Conservation (phyloP, 345 rosid species). For the Lagerstroemia speciosa region DNA sequence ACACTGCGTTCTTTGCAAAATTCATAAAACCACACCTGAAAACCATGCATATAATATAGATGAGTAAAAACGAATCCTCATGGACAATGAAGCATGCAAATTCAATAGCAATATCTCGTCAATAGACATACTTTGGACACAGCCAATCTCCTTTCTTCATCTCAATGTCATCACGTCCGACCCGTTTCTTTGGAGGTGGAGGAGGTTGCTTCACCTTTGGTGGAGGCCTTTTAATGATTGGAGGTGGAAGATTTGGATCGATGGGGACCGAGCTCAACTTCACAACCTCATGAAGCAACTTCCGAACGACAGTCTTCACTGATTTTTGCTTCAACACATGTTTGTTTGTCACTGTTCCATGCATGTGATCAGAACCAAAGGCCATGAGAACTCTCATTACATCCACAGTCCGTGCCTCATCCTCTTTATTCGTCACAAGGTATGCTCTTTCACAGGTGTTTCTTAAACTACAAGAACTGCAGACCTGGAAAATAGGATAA, state of each 20-base stretch:
- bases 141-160: constrained; percentile 99
- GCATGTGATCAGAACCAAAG: constrained; percentile 65
- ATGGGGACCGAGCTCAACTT: constrained; percentile 86
- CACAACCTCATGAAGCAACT: constrained; percentile 77
- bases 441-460: constrained; percentile 78
- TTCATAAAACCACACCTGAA: constrained; percentile 95
- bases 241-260: constrained; percentile 95
- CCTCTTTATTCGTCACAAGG: constrained; percentile 83
- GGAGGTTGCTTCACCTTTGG: constrained; percentile 98
- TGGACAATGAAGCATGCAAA: neutral
- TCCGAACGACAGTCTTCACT: constrained; percentile 69
- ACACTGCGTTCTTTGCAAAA: constrained; percentile 83
- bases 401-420: constrained; percentile 85
- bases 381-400: constrained; percentile 68
- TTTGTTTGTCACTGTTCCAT: constrained; percentile 48
- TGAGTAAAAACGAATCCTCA: neutral
- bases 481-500: constrained; percentile 47
- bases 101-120: neutral
- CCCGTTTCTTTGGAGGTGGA: constrained; percentile 75
- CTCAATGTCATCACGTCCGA: constrained; percentile 95
- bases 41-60: constrained; percentile 2
- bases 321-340: constrained; percentile 62
- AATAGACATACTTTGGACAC: constrained; percentile 72
- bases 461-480: constrained; percentile 91
- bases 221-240: constrained; percentile 72